These are phyloP conservation scores for Fraxinus latifolia DNA, from an alignment of 305 asterid species.

Conservation along the genomic window DNA sequence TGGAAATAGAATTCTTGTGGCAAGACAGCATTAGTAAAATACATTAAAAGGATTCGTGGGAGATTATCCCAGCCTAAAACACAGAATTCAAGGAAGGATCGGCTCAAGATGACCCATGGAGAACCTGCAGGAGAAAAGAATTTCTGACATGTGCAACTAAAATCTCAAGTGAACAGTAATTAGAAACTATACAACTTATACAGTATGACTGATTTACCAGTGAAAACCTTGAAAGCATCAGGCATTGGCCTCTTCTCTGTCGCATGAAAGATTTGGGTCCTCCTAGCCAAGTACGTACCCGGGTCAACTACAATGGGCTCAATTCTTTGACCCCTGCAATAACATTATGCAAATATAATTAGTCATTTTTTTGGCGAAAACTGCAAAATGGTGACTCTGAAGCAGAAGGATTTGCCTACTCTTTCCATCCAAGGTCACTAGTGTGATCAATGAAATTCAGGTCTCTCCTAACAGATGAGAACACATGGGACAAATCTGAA, in stretches of 20 bases:
- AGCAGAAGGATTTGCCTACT: slow-evolving; percentile 67
- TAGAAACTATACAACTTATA: neutral
- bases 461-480: slow-evolving; percentile 82
- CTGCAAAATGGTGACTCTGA: slow-evolving; percentile 14
- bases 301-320: slow-evolving; percentile 91
- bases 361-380: neutral
- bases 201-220: slow-evolving; percentile 48
- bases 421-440: slow-evolving; percentile 98
- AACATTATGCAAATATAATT: slow-evolving; percentile 25
- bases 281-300: slow-evolving; percentile 76
- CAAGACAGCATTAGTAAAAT: slow-evolving; percentile 54
- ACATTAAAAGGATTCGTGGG: slow-evolving; percentile 89
- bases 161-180: neutral
- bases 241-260: slow-evolving; percentile 90
- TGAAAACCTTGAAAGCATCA: slow-evolving; percentile 78
- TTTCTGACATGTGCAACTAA: neutral
- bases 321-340: slow-evolving; percentile 73
- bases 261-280: slow-evolving; percentile 81
- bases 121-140: slow-evolving; percentile 51
- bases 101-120: slow-evolving; percentile 85
- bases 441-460: slow-evolving; percentile 91
- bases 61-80: slow-evolving; percentile 96
- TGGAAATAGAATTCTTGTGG: slow-evolving; percentile 95
- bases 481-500: slow-evolving; percentile 91
- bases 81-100: slow-evolving; percentile 80